Conservation (phyloP, 2,329 filamentous ascomycete genomes). For the Remersonia thermophila region DNA sequence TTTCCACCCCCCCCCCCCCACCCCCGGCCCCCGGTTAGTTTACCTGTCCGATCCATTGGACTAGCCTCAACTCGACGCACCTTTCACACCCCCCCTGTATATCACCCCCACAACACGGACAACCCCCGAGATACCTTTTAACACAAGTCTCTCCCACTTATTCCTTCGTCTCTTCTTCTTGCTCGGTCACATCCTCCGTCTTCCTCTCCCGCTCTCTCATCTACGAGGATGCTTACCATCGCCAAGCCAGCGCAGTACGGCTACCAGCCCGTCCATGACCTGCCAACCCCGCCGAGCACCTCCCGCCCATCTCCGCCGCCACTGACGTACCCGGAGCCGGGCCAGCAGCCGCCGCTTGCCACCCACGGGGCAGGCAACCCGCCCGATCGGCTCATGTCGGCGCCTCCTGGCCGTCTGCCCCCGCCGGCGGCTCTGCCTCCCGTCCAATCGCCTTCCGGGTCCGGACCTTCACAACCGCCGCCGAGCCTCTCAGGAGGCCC, state of each 20-base stretch:
- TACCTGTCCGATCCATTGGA: background rate
- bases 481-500: constrained; percentile 18
- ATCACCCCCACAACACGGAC: too few species aligned
- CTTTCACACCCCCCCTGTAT: too few species aligned
- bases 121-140: too few species aligned
- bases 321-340: constrained; percentile 36
- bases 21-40: background rate
- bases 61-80: background rate
- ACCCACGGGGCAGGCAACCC: constrained; percentile 35
- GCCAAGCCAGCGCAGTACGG: constrained; percentile 47
- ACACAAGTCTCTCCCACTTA: background rate
- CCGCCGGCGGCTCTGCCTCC: constrained; percentile 54
- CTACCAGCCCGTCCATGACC: constrained; percentile 50
- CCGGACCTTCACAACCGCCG: constrained; percentile 21
- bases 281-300: constrained; percentile 45
- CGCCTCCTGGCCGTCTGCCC: constrained; percentile 57
- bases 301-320: constrained; percentile 45
- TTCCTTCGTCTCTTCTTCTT: constrained; percentile 1
- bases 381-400: constrained; percentile 49
- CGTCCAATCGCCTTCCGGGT: constrained; percentile 31
- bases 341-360: constrained; percentile 28
- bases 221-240: constrained; percentile 46
- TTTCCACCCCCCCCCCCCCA: constrained; percentile 1
- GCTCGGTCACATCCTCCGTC: background rate
- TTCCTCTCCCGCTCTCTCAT: constrained; percentile 14